Percentiles rank a stretch among this genome's conserved stretches.
Evolutionary conservation across 164 flowering plant species (phyloP).

Genomic region (Chimonanthus salicifolius): DNA sequence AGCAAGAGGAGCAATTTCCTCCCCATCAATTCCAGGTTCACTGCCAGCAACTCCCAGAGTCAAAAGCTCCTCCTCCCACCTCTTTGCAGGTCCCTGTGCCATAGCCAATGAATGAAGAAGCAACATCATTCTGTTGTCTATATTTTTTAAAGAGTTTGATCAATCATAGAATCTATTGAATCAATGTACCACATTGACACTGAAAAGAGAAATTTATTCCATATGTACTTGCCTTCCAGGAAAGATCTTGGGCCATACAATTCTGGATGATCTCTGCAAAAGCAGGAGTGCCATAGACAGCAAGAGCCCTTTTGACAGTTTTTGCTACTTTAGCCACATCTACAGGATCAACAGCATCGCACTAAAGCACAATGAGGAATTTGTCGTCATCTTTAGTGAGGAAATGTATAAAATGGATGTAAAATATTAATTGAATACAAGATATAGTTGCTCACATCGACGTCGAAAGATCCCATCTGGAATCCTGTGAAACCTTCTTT

Average conservation of each 20-base stretch:
- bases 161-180: neutral
- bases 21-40: slow-evolving; percentile 64
- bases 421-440: neutral
- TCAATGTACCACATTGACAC: neutral
- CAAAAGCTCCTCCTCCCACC: slow-evolving; percentile 63
- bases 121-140: neutral
- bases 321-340: slow-evolving; percentile 56
- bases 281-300: slow-evolving; percentile 52
- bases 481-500: slow-evolving; percentile 93
- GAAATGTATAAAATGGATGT: neutral
- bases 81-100: slow-evolving; percentile 69
- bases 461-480: slow-evolving; percentile 86
- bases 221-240: slow-evolving; percentile 73
- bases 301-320: slow-evolving; percentile 51
- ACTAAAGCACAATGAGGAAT: slow-evolving; percentile 29
- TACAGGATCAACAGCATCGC: slow-evolving; percentile 62
- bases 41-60: slow-evolving; percentile 53
- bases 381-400: neutral
- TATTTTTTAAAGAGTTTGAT: neutral
- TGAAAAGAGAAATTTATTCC: neutral
- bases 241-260: slow-evolving; percentile 89
- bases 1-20: slow-evolving; percentile 80
- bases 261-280: slow-evolving; percentile 60
- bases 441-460: slow-evolving; percentile 43
- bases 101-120: slow-evolving; percentile 3